Evolutionary conservation across 805 yeast genomes (phyloP), one percentile per base, ranked within the genome.

Genomic region (Blastobotrys attinorum): DNA sequence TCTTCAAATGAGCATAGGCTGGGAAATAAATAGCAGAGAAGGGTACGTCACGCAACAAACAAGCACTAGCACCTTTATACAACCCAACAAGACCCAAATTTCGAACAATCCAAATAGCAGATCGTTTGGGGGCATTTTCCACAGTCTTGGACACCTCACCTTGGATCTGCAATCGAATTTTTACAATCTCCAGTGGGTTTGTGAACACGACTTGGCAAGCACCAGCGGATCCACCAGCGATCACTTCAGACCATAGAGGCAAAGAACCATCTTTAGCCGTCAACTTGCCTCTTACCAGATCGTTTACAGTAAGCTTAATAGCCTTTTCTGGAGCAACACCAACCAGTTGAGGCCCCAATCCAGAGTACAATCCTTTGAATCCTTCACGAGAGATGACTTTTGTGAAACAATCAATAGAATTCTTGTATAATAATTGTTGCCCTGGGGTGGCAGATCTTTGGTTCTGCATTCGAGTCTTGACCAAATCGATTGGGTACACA

Each of bases 281-380:
- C 49, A 90, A 79, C 43, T 77, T 71, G 22, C 80, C 79, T 56
- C 97, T 76, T 46, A 88, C 80, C 45, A 84, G 68, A 61, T 90
- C 98, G 65, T 90, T 90, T 32, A 90, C 95, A 0, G 97, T 89
- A 52, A 90, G 76, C 66, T 90, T 90, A 58, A 90, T 90, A 36
- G 97, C 97, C 70, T 90, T 90, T 63, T 90, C 98, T 2, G 98
- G 98, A 0, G 97, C 97, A 41, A 90, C 97, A 53, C 98, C 98
- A 39, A 92, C 78, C 57, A 90, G 70, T 65, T 92, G 97, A 15
- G 97, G 97, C 7, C 86, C 84, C 41, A 90, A 70, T 43, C 98
- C 98, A 3, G 95, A 82, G 64, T 90, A 90, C 46, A 90, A 73
- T 6, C 97, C 97, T 54, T 71, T 68, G 39, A 83, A 57, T 41